Conservation (phyloP, 2,329 filamentous ascomycete genomes). For the Alternaria postmessia region DNA sequence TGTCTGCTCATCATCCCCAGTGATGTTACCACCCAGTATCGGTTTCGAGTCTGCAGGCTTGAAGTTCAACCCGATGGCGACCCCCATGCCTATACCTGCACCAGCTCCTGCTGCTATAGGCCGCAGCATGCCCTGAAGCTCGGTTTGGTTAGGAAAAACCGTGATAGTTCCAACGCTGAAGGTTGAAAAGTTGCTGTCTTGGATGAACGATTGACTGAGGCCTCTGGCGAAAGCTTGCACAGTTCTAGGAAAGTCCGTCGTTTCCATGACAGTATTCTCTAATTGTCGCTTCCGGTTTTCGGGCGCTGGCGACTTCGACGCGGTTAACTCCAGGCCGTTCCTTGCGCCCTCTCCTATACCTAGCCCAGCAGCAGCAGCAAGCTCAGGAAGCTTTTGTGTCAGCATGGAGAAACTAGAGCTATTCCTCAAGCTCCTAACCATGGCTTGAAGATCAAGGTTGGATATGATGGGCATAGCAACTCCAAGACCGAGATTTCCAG, state of each 20-base stretch:
- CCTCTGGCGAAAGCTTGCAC: constrained; percentile 36
- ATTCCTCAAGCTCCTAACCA: constrained; percentile 22
- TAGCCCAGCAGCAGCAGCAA: constrained; percentile 37
- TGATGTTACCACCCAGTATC: constrained; percentile 16
- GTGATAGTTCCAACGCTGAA: constrained; percentile 10
- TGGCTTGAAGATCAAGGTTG: constrained; percentile 29
- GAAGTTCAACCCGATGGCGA: constrained; percentile 32
- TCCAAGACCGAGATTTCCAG: constrained; percentile 40
- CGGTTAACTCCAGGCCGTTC: constrained; percentile 30
- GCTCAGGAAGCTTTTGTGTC: constrained; percentile 32
- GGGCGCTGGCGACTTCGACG: background rate
- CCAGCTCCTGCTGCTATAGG: constrained; percentile 39
- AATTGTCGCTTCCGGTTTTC: constrained; percentile 20
- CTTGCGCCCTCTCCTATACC: constrained; percentile 41
- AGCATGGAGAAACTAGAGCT: constrained; percentile 8
- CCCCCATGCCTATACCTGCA: constrained; percentile 37
- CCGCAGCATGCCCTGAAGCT: constrained; percentile 25
- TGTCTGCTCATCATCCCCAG: constrained; percentile 18
- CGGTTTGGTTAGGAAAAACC: constrained; percentile 9
- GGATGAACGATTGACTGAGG: constrained; percentile 36
- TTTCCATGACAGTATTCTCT: constrained; percentile 7
- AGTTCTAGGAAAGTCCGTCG: constrained; percentile 24
- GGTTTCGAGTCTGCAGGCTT: constrained; percentile 15
- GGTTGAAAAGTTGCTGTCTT: constrained; percentile 28
- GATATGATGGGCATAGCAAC: constrained; percentile 34